These are phyloP conservation scores for Pistacia vera DNA, from an alignment of 345 rosid species.

Conservation along the genomic window DNA sequence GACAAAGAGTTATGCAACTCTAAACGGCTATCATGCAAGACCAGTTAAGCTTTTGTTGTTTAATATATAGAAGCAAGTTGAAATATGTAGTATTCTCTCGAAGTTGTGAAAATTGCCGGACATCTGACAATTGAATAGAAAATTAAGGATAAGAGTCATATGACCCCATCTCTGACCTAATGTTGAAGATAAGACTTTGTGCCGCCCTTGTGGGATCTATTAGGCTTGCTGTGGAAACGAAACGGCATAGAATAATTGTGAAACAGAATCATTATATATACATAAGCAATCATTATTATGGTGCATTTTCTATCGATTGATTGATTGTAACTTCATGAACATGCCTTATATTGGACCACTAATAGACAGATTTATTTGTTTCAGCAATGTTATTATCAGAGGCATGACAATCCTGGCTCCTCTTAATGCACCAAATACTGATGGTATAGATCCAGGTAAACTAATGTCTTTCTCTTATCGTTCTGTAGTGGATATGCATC, in stretches of 20 bases:
- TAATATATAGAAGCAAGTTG: not conserved
- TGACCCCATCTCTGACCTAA: not conserved
- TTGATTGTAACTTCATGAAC: not conserved
- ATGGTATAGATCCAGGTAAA: conserved; percentile 95
- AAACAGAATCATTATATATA: not conserved
- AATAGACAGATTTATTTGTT: conserved; percentile 13
- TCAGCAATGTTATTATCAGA: conserved; percentile 80
- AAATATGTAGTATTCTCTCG: no score
- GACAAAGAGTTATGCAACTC: not conserved
- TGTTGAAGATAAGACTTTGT: not conserved
- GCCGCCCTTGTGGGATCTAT: not conserved
- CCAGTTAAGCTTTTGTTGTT: not conserved
- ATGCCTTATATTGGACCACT: conserved; percentile 9
- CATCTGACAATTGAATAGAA: no score
- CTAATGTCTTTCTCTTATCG: not conserved
- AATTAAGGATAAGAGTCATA: no score
- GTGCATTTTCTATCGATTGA: not conserved
- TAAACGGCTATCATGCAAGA: not conserved
- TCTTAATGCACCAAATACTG: conserved; percentile 93
- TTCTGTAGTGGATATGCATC: not conserved
- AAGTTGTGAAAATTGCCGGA: no score
- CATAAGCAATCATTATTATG: not conserved
- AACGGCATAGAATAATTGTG: not conserved
- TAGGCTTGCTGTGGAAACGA: not conserved
- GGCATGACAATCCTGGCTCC: conserved; percentile 93